Conservation (phyloP, 306 rosid genomes). For the Cicer pinnatifidum region DNA sequence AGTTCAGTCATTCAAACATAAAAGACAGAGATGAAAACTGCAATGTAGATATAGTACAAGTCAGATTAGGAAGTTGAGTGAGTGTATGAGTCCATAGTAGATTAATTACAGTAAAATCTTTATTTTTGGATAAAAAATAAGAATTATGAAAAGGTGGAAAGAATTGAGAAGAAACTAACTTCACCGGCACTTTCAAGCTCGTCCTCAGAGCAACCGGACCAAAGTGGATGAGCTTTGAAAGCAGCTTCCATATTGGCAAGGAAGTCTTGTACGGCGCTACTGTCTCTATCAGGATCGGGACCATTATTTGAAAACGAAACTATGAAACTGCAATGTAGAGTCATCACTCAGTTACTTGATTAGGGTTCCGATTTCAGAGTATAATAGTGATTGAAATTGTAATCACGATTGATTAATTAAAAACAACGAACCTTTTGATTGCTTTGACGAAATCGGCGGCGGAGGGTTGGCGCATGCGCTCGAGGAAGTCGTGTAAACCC, state of each 20-base stretch:
- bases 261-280: constrained; percentile 79
- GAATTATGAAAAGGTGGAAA: not conserved
- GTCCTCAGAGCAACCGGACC: constrained; percentile 95
- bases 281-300: constrained; percentile 88
- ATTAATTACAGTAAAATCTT: constrained; percentile 6
- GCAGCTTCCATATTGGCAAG: constrained; percentile 85
- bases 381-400: not conserved
- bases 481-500: constrained; percentile 91
- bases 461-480: constrained; percentile 96
- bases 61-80: constrained; percentile 1
- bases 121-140: not conserved
- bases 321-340: constrained; percentile 67
- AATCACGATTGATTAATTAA: not conserved
- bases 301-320: constrained; percentile 87
- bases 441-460: constrained; percentile 96
- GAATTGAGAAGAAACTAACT: constrained; percentile 57
- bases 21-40: constrained; percentile 16
- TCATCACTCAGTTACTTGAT: not conserved
- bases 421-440: constrained; percentile 68
- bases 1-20: constrained; percentile 41
- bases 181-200: constrained; percentile 98
- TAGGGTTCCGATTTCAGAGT: constrained; percentile 39
- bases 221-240: constrained; percentile 93
- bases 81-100: constrained; percentile 15
- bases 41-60: constrained; percentile 6